Percentiles rank a stretch among this genome's conserved stretches.
These are phyloP conservation scores for Delitschia confertaspora DNA, from an alignment of 495 filamentous ascomycete genomes.

Conservation along the genomic window DNA sequence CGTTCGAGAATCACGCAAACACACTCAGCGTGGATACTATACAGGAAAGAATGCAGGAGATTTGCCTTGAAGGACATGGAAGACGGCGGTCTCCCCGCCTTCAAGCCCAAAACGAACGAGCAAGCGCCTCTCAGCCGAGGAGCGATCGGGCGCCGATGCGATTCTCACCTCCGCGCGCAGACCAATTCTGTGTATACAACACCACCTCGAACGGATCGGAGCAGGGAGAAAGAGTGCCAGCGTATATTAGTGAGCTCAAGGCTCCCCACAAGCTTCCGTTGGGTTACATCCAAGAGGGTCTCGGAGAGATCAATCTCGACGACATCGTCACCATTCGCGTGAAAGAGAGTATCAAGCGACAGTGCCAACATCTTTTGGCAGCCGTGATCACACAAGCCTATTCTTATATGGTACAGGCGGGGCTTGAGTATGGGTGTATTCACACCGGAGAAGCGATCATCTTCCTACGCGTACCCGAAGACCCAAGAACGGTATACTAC, in stretches of 20 bases:
- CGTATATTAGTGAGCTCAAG: conserved; percentile 34
- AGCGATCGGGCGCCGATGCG: conserved; percentile 2
- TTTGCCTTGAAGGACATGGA: conserved; percentile 3
- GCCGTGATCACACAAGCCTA: conserved; percentile 27
- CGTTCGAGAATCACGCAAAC: conserved; percentile 25
- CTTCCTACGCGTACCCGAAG: conserved; percentile 24
- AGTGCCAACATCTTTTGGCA: conserved; percentile 19
- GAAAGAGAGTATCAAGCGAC: conserved; percentile 9
- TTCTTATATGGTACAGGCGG: conserved; percentile 26
- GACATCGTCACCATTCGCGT: conserved; percentile 25
- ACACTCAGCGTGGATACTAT: conserved; percentile 21
- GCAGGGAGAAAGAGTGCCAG: conserved; percentile 13
- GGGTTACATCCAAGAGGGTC: conserved; percentile 29
- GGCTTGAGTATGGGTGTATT: conserved; percentile 24
- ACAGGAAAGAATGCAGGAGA: conserved; percentile 12
- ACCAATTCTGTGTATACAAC: conserved; percentile 35
- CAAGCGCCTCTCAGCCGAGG: neutral
- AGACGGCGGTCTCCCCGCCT: conserved; percentile 23
- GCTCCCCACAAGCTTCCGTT: conserved; percentile 33
- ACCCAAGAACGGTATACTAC: conserved; percentile 23
- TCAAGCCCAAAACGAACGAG: neutral
- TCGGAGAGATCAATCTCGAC: conserved; percentile 22
- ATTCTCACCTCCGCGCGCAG: conserved; percentile 20
- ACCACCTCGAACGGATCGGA: conserved; percentile 17
- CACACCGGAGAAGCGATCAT: conserved; percentile 27